These are phyloP conservation scores for Letharia lupina DNA, from an alignment of 495 filamentous ascomycete genomes.

Conservation along the genomic window DNA sequence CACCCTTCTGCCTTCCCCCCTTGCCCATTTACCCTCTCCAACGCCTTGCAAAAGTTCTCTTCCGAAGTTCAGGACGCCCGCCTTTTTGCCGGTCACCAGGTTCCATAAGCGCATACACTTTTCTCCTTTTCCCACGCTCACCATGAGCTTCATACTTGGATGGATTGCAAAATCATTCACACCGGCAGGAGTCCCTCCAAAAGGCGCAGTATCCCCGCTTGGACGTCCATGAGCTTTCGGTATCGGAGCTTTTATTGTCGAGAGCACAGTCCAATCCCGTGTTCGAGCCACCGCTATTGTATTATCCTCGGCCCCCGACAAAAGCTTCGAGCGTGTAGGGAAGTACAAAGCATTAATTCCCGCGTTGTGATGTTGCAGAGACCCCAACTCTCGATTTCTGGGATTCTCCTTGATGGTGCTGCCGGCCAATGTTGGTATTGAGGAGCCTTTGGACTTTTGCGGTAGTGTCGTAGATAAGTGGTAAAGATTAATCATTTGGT, in stretches of 20 bases:
- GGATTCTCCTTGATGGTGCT: slow-evolving; percentile 70
- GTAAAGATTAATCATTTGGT: slow-evolving; percentile 93
- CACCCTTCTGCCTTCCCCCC: slow-evolving; percentile 77
- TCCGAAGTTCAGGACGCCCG: slow-evolving; percentile 78
- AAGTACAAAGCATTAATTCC: slow-evolving; percentile 72
- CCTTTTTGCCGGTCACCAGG: slow-evolving; percentile 90
- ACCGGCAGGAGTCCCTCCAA: slow-evolving; percentile 77
- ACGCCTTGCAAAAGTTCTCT: slow-evolving; percentile 56
- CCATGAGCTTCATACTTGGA: slow-evolving; percentile 90
- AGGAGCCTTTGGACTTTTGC: slow-evolving; percentile 37
- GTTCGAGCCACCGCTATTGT: slow-evolving; percentile 77
- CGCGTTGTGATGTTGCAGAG: slow-evolving; percentile 74
- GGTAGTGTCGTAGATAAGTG: slow-evolving; percentile 70
- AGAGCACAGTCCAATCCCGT: slow-evolving; percentile 82
- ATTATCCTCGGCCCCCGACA: slow-evolving; percentile 78
- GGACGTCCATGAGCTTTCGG: slow-evolving; percentile 77
- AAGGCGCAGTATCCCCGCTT: slow-evolving; percentile 78
- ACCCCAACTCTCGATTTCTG: slow-evolving; percentile 79
- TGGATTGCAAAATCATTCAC: slow-evolving; percentile 94
- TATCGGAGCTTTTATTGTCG: slow-evolving; percentile 81
- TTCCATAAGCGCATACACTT: slow-evolving; percentile 93
- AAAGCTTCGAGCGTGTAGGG: slow-evolving; percentile 77
- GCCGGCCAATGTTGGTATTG: slow-evolving; percentile 52
- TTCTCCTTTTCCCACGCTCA: slow-evolving; percentile 83
- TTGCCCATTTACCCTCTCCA: slow-evolving; percentile 65